Conservation (phyloP, 345 rosid genomes). For the Salix purpurea region DNA sequence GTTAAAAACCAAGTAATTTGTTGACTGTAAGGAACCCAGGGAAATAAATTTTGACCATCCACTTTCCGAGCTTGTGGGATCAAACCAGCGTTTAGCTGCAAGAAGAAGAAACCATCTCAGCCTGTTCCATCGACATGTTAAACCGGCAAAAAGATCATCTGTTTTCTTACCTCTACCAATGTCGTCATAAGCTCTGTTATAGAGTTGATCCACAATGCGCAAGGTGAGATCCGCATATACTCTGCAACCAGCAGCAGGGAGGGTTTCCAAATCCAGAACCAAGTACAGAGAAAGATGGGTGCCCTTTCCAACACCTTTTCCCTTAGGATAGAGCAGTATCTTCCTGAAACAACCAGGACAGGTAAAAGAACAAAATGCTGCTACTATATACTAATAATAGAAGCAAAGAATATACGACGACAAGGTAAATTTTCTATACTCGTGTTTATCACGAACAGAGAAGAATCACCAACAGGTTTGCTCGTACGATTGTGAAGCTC, state of each 20-base stretch:
- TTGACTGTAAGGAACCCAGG: not conserved
- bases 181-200: not conserved
- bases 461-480: no score
- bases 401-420: no score
- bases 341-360: not conserved
- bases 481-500: no score
- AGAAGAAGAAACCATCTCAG: not conserved
- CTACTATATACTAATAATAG: no score
- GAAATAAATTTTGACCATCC: constrained; percentile 34
- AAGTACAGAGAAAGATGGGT: not conserved
- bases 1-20: constrained; percentile 10
- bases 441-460: no score
- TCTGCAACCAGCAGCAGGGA: not conserved
- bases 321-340: constrained; percentile 4
- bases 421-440: no score
- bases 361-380: not conserved
- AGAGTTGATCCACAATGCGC: not conserved
- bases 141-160: not conserved
- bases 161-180: not conserved
- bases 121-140: no score
- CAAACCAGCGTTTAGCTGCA: constrained; percentile 36
- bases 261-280: not conserved
- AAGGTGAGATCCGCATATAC: not conserved
- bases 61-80: constrained; percentile 11
- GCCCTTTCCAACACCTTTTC: not conserved